Evolutionary conservation across 2,329 filamentous ascomycete species (phyloP), one percentile per base, ranked within the genome.

Genomic region (Verticillium isaacii): DNA sequence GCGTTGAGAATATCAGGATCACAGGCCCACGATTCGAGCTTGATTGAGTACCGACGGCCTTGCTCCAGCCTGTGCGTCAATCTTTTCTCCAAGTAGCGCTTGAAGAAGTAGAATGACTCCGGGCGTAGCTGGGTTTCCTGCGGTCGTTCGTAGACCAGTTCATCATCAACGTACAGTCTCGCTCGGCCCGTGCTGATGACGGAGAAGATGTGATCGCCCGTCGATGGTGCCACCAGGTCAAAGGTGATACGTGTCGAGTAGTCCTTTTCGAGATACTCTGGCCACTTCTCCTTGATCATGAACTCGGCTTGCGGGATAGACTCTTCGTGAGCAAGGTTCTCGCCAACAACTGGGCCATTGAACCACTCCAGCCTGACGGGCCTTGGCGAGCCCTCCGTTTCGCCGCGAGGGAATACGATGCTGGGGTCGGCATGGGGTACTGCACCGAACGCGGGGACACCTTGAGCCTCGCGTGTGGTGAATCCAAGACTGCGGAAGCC

Each of bases 41-140:
- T 57, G 55, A 57, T 57, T 4, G 32, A 14, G 9, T 57, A 57
- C 2, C 55, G 55, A 8, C 32, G 32, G 12, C 55, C 55, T 23
- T 57, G 29, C 17, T 57, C 14, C 15, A 57, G n/a, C 32, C 17
- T 11, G 8, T 36, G 14, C 12, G 32, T 36, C 32, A 57, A n/a
- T n/a, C 55, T 19, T 32, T 57, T 36, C 32, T 57, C 55, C 8
- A 57, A 32, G 8, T 57, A 37, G 14, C 32, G 55, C 55, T 57
- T 57, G 55, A 57, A 57, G 32, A 57, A 57, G 55, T 57, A 57
- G 55, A 57, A 57, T 6, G 55, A 57, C 17, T 39, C 32, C 9
- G 55, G 32, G 4, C 55, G 55, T 9, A 57, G 32, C n/a, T 39
- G 32, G 19, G 55, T 57, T 32, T 57, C 32, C n/a, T 57, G 32